A percentile compares a stretch with the other conserved stretches of the same genome.
Evolutionary conservation across 176 grass and related monocot genomes (phyloP).

Genomic region (Ensete ventricosum): DNA sequence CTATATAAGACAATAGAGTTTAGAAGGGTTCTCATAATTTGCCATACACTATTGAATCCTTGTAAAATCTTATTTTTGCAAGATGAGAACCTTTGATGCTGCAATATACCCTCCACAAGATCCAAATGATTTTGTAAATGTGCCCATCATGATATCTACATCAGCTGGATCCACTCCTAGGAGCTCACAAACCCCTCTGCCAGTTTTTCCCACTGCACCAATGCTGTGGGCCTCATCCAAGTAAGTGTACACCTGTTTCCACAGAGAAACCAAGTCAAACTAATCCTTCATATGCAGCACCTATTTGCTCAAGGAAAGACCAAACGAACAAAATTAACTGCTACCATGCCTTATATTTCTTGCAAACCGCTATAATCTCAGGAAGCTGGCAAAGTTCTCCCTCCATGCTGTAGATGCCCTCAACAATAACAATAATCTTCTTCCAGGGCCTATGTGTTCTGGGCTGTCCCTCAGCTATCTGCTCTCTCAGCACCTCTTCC

Average conservation of each 20-base stretch:
- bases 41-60: neutral
- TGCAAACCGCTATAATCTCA: conserved; percentile 81
- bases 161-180: conserved; percentile 68
- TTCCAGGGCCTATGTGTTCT: conserved; percentile 69
- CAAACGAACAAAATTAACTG: neutral
- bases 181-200: conserved; percentile 71
- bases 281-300: neutral
- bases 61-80: neutral
- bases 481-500: conserved; percentile 74
- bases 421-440: conserved; percentile 85
- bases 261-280: neutral
- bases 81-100: conserved; percentile 52
- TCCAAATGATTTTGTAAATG: conserved; percentile 81
- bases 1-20: conserved; percentile 29
- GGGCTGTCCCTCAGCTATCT: conserved; percentile 75
- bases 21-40: neutral
- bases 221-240: conserved; percentile 87
- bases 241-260: conserved; percentile 66
- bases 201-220: conserved; percentile 63
- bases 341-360: conserved; percentile 69
- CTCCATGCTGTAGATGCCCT: conserved; percentile 90
- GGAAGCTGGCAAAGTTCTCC: conserved; percentile 76
- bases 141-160: conserved; percentile 94
- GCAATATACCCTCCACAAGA: conserved; percentile 92
- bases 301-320: neutral